These are phyloP conservation scores for Candida palmyrensis DNA, from an alignment of 805 yeast species.

Conservation along the genomic window DNA sequence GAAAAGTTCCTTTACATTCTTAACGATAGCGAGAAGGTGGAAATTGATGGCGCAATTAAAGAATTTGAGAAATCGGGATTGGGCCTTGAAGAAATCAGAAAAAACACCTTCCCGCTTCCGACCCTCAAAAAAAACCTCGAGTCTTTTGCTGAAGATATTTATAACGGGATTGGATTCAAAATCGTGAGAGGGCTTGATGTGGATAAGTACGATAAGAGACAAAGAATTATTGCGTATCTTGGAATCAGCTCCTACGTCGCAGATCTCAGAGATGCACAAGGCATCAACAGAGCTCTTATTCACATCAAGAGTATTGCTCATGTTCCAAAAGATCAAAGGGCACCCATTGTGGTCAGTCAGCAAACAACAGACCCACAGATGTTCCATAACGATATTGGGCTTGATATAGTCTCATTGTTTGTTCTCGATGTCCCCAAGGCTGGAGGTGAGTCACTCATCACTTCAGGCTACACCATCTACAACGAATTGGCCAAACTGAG, in stretches of 20 bases:
- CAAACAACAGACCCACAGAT: slow-evolving; percentile 10
- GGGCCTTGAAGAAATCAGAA: slow-evolving; percentile 3
- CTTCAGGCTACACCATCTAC: slow-evolving; percentile 7
- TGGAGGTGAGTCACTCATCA: slow-evolving; percentile 9
- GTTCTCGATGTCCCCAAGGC: slow-evolving; percentile 6
- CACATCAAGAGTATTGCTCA: slow-evolving; percentile 10
- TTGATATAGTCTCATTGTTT: slow-evolving; percentile 9
- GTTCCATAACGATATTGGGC: slow-evolving; percentile 10
- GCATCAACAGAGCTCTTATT: slow-evolving; percentile 8
- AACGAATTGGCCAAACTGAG: slow-evolving; percentile 8
- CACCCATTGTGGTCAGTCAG: slow-evolving; percentile 10
- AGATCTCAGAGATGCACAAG: slow-evolving; percentile 10
- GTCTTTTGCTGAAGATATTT: slow-evolving; percentile 6
- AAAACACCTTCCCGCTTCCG: slow-evolving; percentile 5
- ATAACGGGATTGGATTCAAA: slow-evolving; percentile 8
- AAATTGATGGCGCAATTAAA: slow-evolving; percentile 5
- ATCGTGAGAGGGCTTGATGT: slow-evolving; percentile 7
- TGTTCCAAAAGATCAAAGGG: slow-evolving; percentile 8
- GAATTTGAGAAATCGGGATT: slow-evolving; percentile 1
- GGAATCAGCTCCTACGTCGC: slow-evolving; percentile 9
- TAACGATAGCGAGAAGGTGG: slow-evolving; percentile 5
- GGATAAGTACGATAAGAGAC: slow-evolving; percentile 7
- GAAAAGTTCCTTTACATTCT: slow-evolving; percentile 7
- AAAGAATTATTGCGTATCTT: slow-evolving; percentile 6
- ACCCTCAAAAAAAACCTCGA: slow-evolving; percentile 6